Percentiles rank a stretch among this genome's conserved stretches.
Evolutionary conservation across 2,329 filamentous ascomycete species (phyloP).

Genomic region (Phaeosphaeria sp.): DNA sequence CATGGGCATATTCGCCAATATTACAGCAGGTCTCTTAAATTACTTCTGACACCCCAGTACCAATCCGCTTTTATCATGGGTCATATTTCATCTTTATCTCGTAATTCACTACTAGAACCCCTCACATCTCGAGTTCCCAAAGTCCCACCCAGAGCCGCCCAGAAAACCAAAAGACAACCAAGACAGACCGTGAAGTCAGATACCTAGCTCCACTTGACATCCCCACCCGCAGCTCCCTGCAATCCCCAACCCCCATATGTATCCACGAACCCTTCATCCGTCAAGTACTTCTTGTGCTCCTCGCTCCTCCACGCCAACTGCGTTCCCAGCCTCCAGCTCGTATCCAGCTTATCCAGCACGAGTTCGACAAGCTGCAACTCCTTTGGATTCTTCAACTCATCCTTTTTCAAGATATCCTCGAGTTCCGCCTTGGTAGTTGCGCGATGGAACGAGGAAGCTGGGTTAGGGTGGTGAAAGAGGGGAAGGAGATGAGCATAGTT

Average conservation of each 20-base stretch:
- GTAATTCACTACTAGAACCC: too few relatives aligned
- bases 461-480: slow-evolving; percentile 46
- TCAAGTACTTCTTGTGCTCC: slow-evolving; percentile 44
- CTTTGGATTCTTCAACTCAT: slow-evolving; percentile 37
- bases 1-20: too few relatives aligned
- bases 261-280: slow-evolving; percentile 49
- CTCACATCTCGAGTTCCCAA: too few relatives aligned
- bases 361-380: slow-evolving; percentile 51
- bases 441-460: slow-evolving; percentile 44
- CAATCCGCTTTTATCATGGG: too few relatives aligned
- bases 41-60: too few relatives aligned
- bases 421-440: slow-evolving; percentile 49
- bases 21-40: too few relatives aligned
- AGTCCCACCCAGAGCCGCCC: too few relatives aligned
- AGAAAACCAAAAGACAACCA: too few relatives aligned
- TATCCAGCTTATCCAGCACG: slow-evolving; percentile 44
- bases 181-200: too few relatives aligned
- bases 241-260: slow-evolving; percentile 42
- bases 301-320: slow-evolving; percentile 47
- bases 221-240: slow-evolving; percentile 21
- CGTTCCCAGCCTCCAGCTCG: slow-evolving; percentile 43
- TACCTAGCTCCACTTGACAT: slow-evolving; percentile 32
- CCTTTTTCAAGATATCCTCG: slow-evolving; percentile 39
- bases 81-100: too few relatives aligned
- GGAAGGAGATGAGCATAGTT: slow-evolving; percentile 49